A percentile compares a stretch with the other conserved stretches of the same genome.
Evolutionary conservation across 345 rosid genomes (phyloP).

Genomic region (Theobroma cacao): DNA sequence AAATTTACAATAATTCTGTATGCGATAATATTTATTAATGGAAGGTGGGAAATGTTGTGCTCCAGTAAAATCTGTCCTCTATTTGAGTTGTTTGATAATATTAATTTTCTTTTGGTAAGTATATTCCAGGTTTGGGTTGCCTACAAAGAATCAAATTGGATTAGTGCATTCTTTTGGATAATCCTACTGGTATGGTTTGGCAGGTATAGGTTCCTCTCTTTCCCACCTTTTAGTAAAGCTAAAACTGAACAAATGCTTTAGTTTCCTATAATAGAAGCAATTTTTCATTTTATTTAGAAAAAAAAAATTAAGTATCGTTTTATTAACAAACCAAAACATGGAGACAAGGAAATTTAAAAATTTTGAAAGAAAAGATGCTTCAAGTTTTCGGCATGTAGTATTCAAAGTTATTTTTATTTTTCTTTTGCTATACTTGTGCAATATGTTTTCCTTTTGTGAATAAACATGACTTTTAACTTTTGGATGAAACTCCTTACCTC

Average conservation of each 20-base stretch:
- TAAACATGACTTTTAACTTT: neutral
- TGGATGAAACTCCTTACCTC: neutral
- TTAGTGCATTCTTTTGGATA: slow-evolving; percentile 63
- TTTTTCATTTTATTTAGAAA: neutral
- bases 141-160: slow-evolving; percentile 82
- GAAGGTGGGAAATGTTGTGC: neutral
- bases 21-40: too few relatives aligned
- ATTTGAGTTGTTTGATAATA: neutral
- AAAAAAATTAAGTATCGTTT: too few relatives aligned
- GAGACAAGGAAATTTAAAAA: neutral
- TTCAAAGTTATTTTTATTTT: neutral
- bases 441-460: neutral
- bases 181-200: slow-evolving; percentile 69
- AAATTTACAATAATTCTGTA: too few relatives aligned
- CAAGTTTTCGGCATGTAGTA: neutral
- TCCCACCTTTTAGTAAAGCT: neutral
- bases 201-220: slow-evolving; percentile 43
- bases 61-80: neutral
- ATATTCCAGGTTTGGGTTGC: slow-evolving; percentile 65
- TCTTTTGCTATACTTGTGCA: neutral
- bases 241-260: neutral
- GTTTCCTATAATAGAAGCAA: neutral
- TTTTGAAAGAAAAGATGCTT: neutral
- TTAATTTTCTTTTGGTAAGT: neutral
- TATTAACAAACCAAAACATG: too few relatives aligned